Conservation (phyloP, 2,329 filamentous ascomycete species). For the Teratosphaeria gauchensis region DNA sequence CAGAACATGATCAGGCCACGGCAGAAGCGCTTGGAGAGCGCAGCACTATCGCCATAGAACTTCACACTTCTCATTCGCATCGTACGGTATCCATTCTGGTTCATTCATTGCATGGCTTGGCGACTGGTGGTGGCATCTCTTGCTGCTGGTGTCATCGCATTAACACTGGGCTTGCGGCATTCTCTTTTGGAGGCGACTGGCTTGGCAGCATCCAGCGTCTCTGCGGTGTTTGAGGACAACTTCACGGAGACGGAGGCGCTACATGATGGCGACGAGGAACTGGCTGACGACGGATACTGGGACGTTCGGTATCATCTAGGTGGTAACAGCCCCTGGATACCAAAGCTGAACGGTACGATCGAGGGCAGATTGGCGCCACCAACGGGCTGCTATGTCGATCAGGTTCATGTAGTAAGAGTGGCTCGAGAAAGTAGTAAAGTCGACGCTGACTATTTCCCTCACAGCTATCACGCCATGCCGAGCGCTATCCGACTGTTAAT, state of each 20-base stretch:
- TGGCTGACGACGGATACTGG: constrained; percentile 24
- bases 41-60: background rate
- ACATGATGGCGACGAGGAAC: background rate
- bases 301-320: constrained; percentile 45
- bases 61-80: background rate
- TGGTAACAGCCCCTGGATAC: constrained; percentile 47
- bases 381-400: constrained; percentile 41
- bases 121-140: background rate
- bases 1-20: background rate
- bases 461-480: constrained; percentile 49
- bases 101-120: background rate
- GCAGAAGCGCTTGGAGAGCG: background rate
- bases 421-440: background rate
- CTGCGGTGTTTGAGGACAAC: background rate
- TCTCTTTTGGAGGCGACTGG: background rate
- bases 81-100: background rate
- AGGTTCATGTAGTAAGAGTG: constrained; percentile 47
- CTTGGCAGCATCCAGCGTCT: background rate
- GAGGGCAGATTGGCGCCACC: constrained; percentile 36
- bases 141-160: background rate
- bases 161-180: background rate
- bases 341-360: constrained; percentile 35
- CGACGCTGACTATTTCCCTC: constrained; percentile 3
- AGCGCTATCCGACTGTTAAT: constrained; percentile 46
- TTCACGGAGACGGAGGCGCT: background rate